Base-by-base conservation (phyloP, 2,329 filamentous ascomycete genomes). In the Coniochaeta hoffmannii region DNA sequence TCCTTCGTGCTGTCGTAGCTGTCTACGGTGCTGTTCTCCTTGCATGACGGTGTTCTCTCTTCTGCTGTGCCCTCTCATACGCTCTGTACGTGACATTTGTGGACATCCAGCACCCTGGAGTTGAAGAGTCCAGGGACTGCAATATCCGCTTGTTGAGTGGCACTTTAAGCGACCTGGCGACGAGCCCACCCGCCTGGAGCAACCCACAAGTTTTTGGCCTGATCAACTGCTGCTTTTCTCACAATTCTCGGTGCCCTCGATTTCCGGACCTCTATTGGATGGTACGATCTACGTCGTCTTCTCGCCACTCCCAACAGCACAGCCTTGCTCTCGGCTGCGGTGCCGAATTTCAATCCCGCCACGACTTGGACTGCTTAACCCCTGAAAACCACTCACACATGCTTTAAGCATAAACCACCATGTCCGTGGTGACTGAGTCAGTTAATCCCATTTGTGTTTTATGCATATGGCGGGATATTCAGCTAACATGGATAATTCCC, bases 381-480 rank as follows among this genome's bases (percentile, higher is more conserved):
- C 57, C 50, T 55, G 54, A 57, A 54, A 53, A 24, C 54, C 38
- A 53, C 57, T 44, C 22, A 53, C 50, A 56, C 55, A 58, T 53
- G 57, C 54, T 56, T 54, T 54, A 49, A 55, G 56, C 53, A 57
- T 58, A 54, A 56, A 53, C 26, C 22, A 56, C 46, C 54, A 76
- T 76, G 74, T 76, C 74, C 55, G 73, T 76, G 63, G 71, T 76
- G 62, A 65, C 71, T 65, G 74, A 76, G 74, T 76, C 74, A 76
- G 74, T 76, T 68, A 65, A 69, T 65, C 55, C 50, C 58, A 53
- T 51, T 30, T 35, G 19, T 22, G 26, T 50, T 30, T 53, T 15
- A 54, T 34, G 12, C 31, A 44, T 28, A n/a, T 49, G 8, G 19
- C 3, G n/a, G 24, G 31, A 32, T 51, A 14, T 41, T 46, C 22